Evolutionary conservation across 2,329 filamentous ascomycete genomes (phyloP), one percentile per base, ranked within the genome.

Genomic region (Cytospora mali): DNA sequence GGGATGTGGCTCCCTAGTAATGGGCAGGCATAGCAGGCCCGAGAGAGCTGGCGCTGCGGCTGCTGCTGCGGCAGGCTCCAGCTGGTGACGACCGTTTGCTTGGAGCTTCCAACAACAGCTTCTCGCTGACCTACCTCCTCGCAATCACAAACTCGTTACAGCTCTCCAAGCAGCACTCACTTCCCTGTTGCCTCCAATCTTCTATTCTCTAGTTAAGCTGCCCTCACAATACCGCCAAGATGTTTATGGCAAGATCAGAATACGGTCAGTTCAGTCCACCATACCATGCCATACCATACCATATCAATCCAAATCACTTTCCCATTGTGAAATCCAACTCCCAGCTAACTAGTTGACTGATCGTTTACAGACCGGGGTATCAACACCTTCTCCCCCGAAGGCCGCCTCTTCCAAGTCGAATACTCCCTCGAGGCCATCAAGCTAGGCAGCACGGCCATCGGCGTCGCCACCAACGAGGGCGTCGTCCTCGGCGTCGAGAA

Each of bases 191-290:
- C 35, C 50, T 21, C 42, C 18, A 27, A 18, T 51, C n/a, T 21
- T n/a, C 13, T n/a, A 31, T 51, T 25, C 25, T n/a, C 13, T n/a
- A 31, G 5, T 39, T 28, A 52, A 39, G 25, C 10, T 54, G 58
- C 64, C 49, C 63, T 60, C 60, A 71, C 70, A 78, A 78, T 69
- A 75, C 77, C 79, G 81, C 75, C 85, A 92, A 82, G 73, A 97
- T 97, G 95, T 99, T 99, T 87, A 98, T 99, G 87, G 93, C 95
- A 86, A 92, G 95, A 83, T 98, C 94, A 77, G 95, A 99, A 94
- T 99, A 99, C 84, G 95, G 94, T 95, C 85, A 83, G 89, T 76
- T 74, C 61, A 68, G 62, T 67, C 57, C 53, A 18, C 25, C 31
- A 25, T 29, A 56, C 50, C 42, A 46, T 46, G 55, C 23, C 58